Conservation (phyloP, 2,329 filamentous ascomycete genomes). For the Diaporthe vaccinii region DNA sequence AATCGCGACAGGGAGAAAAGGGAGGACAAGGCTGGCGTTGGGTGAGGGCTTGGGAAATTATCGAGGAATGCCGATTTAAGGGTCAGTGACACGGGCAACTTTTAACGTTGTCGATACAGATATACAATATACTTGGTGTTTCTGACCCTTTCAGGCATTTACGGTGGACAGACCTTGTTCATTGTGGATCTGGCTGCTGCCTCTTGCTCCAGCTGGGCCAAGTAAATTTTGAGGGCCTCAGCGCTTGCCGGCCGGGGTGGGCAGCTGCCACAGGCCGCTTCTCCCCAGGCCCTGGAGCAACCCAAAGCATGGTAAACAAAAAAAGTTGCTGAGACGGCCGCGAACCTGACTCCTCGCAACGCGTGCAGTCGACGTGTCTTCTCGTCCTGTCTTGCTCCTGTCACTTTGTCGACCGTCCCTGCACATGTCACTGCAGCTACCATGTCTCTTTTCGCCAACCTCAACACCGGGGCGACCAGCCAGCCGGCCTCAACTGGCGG, state of each 20-base stretch:
- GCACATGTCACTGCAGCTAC: constrained; percentile 34
- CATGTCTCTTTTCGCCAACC: constrained; percentile 46
- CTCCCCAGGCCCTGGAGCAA: constrained; percentile 31
- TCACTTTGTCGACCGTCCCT: constrained; percentile 16
- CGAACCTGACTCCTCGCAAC: constrained; percentile 29
- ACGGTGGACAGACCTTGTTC: background rate
- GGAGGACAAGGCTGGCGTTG: background rate
- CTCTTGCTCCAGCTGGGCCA: background rate
- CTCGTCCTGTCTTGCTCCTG: constrained; percentile 14
- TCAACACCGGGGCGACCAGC: constrained; percentile 40
- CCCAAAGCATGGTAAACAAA: constrained; percentile 38
- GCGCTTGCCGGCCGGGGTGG: constrained; percentile 9
- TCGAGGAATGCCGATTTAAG: background rate
- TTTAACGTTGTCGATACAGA: background rate
- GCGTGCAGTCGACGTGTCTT: constrained; percentile 41
- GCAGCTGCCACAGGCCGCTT: constrained; percentile 9
- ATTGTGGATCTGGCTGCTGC: background rate
- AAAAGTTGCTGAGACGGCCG: constrained; percentile 36
- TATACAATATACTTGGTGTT: background rate
- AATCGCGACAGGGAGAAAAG: background rate
- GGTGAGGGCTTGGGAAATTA: background rate
- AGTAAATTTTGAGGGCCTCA: constrained; percentile 7
- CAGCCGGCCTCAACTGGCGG: constrained; percentile 43
- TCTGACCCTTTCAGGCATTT: background rate
- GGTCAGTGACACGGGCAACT: background rate